Base-by-base conservation (phyloP, 2,329 filamentous ascomycete species). In the Endocalyx cinctus region DNA sequence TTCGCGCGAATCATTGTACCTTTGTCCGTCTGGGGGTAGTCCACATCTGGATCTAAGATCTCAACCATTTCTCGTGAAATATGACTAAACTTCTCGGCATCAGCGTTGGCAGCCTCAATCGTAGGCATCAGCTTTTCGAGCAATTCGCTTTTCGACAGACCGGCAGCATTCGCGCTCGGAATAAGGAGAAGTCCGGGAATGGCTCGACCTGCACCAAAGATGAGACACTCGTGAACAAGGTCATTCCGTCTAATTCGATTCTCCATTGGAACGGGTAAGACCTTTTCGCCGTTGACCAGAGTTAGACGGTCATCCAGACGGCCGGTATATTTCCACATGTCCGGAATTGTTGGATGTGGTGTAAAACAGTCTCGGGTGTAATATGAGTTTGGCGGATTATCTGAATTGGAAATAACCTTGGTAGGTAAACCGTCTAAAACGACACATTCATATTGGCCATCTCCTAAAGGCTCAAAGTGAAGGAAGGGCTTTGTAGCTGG, bases 101-200 rank as follows among this genome's bases (percentile, higher is more conserved):
- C 47, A 1, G 57, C 47, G 37, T 81, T 79, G 1, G 71, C 73
- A 4, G 58, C 58, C 32, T 72, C 58, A 1, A 81, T 59, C 0
- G 63, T 57, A 1, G 71, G 66, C 63, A 64, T 70, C 1, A 80
- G 62, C 0, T 48, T 43, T 2, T 70, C 54, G 0, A 79, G 47
- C 14, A 72, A 59, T 8, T 74, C 63, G 0, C 64, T 53, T 4
- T 69, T 58, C 0, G 61, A 48, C 29, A 74, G 51, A 0, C 60
- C 43, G 0, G 51, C 49, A 1, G 65, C 64, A 3, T 57, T 55
- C n/a, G 70, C 64, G 10, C 65, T 61, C 17, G 69, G 66, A 15
- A 81, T 57, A 10, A 81, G 57, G 10, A 79, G 44, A 10, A 78
- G 44, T 2, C 76, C 77, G 0, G 72, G 71, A 17, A 70, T 60